These are phyloP conservation scores for Malus sieversii DNA, from an alignment of 306 rosid species.

Conservation along the genomic window DNA sequence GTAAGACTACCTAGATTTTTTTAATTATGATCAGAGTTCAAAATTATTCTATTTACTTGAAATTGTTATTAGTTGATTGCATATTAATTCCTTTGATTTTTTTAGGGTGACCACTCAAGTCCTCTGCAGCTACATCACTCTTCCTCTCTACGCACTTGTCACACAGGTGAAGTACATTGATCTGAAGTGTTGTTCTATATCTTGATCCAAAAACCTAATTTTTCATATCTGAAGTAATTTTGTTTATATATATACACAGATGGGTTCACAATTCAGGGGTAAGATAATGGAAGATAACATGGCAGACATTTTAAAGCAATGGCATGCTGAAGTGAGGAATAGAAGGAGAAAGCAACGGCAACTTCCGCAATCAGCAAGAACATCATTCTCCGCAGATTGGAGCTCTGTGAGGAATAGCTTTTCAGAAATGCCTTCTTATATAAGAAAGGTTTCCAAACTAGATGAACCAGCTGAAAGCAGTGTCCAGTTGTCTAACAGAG, in stretches of 20 bases:
- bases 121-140: constrained; percentile 36
- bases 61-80: not conserved
- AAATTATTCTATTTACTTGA: not conserved
- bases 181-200: not conserved
- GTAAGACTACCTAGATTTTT: constrained; percentile 7
- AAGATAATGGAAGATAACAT: constrained; percentile 27
- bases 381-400: constrained; percentile 22
- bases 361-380: not conserved
- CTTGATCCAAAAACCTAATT: not conserved
- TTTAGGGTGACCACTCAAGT: constrained; percentile 27
- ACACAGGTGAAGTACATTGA: constrained; percentile 23
- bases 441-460: not conserved
- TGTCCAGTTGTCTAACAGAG: not conserved
- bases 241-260: constrained; percentile 14
- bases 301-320: constrained; percentile 17
- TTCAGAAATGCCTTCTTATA: constrained; percentile 3
- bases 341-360: constrained; percentile 18
- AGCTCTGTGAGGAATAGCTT: constrained; percentile 17
- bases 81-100: not conserved
- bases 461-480: not conserved
- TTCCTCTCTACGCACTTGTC: constrained; percentile 39
- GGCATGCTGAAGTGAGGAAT: constrained; percentile 31
- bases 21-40: not conserved
- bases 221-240: not conserved
- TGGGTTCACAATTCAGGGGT: constrained; percentile 37